A percentile compares a stretch with the other conserved stretches of the same genome.
phyloP scores from a whole-genome alignment of 768 basidiomycete species.

The Kwoniella sp. region DNA sequence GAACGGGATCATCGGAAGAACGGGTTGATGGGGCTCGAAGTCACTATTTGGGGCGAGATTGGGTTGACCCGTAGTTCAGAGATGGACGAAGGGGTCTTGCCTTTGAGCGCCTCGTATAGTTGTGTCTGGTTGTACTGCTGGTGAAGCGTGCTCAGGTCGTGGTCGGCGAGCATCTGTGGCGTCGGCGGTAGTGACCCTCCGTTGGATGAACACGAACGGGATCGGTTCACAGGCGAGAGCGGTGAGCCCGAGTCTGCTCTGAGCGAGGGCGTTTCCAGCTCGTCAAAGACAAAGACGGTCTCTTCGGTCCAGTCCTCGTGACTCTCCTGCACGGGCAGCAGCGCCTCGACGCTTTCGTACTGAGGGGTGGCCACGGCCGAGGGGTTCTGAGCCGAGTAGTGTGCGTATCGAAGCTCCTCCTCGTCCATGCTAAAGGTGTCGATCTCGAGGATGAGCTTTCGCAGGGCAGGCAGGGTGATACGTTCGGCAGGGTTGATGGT shows the following conservation, averaged over 20 bases:
- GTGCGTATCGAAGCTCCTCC: constrained; percentile 52
- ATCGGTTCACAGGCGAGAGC: constrained; percentile 28
- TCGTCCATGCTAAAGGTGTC: constrained; percentile 62
- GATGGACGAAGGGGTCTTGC: constrained; percentile 6
- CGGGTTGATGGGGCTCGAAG: constrained; percentile 1
- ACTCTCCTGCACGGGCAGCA: constrained; percentile 5
- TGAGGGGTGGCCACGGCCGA: constrained; percentile 8
- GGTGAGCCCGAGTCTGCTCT: constrained; percentile 40
- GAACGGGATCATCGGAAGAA: constrained; percentile 21
- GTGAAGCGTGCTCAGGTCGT: constrained; percentile 1
- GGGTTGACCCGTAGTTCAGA: constrained; percentile 14
- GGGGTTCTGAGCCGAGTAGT: constrained; percentile 30
- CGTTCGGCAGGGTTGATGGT: constrained; percentile 60
- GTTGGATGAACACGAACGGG: constrained; percentile 25
- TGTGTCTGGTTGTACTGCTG: constrained; percentile 9
- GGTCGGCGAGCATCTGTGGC: constrained; percentile 20
- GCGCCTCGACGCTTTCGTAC: constrained; percentile 2
- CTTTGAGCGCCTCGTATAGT: constrained; percentile 10
- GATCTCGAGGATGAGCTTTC: constrained; percentile 58
- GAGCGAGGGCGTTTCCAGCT: constrained; percentile 35
- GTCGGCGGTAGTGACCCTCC: constrained; percentile 37
- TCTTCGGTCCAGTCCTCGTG: constrained; percentile 17
- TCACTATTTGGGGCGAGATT: constrained; percentile 11
- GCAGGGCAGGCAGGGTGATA: constrained; percentile 62
- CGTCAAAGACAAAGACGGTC: constrained; percentile 22